These are phyloP conservation scores for Galerina sulciceps DNA, from an alignment of 768 basidiomycete species.

Conservation along the genomic window DNA sequence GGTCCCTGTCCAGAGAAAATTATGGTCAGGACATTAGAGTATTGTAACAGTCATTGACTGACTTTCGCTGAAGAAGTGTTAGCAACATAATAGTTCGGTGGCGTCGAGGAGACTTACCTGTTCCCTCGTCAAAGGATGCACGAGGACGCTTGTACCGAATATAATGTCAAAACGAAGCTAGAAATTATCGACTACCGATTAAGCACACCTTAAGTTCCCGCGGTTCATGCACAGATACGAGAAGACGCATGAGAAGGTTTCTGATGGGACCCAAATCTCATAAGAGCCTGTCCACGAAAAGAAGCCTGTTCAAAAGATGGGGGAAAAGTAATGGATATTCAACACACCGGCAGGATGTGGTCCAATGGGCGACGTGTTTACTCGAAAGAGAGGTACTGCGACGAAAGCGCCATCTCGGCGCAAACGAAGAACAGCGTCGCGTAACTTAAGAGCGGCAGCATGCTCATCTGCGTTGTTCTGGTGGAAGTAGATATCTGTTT, in stretches of 20 bases:
- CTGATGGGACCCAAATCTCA: conserved; percentile 79
- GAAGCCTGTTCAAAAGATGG: not conserved
- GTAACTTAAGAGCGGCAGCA: conserved; percentile 65
- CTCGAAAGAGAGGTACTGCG: conserved; percentile 75
- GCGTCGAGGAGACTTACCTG: conserved; percentile 45
- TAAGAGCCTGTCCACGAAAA: conserved; percentile 56
- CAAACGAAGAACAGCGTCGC: conserved; percentile 73
- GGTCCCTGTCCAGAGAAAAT: conserved; percentile 55
- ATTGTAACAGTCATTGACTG: conserved; percentile 20
- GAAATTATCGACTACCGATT: not conserved
- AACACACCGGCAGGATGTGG: conserved; percentile 76
- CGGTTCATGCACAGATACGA: conserved; percentile 75
- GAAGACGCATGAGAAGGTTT: conserved; percentile 77
- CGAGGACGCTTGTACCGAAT: conserved; percentile 53
- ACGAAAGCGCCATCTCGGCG: conserved; percentile 79
- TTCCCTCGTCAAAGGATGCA: conserved; percentile 77
- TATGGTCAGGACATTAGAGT: not conserved
- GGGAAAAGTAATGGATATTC: not conserved
- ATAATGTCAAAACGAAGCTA: not conserved
- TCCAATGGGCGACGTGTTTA: conserved; percentile 70
- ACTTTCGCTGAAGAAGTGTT: conserved; percentile 48
- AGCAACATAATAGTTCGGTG: not conserved
- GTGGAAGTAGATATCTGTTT: conserved; percentile 75
- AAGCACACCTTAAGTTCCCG: conserved; percentile 63
- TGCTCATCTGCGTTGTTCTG: conserved; percentile 67